Evolutionary conservation across 1,139 yeast species (phyloP).

Genomic region (Wickerhamiella pararugosa): DNA sequence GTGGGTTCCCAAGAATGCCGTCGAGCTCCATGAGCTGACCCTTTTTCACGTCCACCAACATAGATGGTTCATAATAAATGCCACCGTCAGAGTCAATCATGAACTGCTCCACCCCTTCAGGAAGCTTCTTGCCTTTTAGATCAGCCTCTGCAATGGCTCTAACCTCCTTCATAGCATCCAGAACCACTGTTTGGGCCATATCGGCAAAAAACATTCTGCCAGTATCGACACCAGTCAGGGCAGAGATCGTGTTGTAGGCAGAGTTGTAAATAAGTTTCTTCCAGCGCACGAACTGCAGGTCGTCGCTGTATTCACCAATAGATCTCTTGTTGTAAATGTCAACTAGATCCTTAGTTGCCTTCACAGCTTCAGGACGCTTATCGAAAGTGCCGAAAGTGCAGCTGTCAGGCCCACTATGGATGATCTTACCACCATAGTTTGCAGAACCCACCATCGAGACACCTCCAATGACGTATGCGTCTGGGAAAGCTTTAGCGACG

Average conservation of each 20-base stretch:
- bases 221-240: conserved; percentile 42
- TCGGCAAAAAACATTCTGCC: conserved; percentile 45
- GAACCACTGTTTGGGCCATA: conserved; percentile 26
- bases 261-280: conserved; percentile 57
- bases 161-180: conserved; percentile 55
- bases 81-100: conserved; percentile 51
- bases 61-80: conserved; percentile 51
- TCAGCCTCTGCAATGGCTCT: conserved; percentile 42
- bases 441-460: conserved; percentile 56
- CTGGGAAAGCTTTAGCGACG: conserved; percentile 42
- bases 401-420: conserved; percentile 36
- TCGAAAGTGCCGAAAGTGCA: conserved; percentile 43
- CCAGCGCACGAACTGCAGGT: conserved; percentile 39
- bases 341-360: conserved; percentile 30
- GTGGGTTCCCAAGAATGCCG: conserved; percentile 56
- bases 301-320: conserved; percentile 27
- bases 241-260: conserved; percentile 46
- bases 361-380: conserved; percentile 22
- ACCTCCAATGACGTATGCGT: conserved; percentile 46
- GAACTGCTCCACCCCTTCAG: conserved; percentile 30
- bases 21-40: conserved; percentile 59
- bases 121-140: conserved; percentile 39
- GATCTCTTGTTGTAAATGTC: conserved; percentile 35
- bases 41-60: conserved; percentile 57
- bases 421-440: conserved; percentile 37